phyloP scores from a whole-genome alignment of 495 filamentous ascomycete genomes.

The Patellaria atrata region DNA sequence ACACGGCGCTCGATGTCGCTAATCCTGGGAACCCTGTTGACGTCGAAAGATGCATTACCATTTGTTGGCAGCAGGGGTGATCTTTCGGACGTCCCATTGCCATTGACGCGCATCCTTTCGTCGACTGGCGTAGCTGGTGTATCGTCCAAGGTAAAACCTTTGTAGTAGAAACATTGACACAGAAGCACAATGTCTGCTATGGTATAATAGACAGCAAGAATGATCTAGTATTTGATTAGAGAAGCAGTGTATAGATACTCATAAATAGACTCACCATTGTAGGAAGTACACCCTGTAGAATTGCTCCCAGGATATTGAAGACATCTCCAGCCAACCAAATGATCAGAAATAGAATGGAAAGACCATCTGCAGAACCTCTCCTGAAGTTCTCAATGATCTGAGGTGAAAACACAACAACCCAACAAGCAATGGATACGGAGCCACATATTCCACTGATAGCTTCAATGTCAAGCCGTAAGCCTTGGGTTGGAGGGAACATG shows the following conservation, averaged over 20 bases:
- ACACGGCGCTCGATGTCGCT: conserved; percentile 13
- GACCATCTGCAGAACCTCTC: conserved; percentile 70
- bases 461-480: conserved; percentile 61
- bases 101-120: neutral
- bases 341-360: conserved; percentile 78
- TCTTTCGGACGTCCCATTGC: conserved; percentile 3
- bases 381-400: conserved; percentile 95
- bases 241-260: no score
- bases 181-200: conserved; percentile 82
- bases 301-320: conserved; percentile 87
- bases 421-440: conserved; percentile 91
- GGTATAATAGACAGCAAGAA: conserved; percentile 90
- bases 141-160: conserved; percentile 60
- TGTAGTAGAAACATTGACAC: conserved; percentile 84
- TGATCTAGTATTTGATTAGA: conserved; percentile 35
- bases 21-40: conserved; percentile 7
- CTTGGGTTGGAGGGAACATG: conserved; percentile 58
- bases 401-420: conserved; percentile 94
- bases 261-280: conserved; percentile 51
- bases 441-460: conserved; percentile 83
- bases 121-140: conserved; percentile 19
- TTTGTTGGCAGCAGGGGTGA: conserved; percentile 20
- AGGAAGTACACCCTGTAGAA: conserved; percentile 84
- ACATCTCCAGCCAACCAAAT: conserved; percentile 89
- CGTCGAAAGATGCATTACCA: conserved; percentile 5